Evolutionary conservation across 345 rosid species (phyloP).

Genomic region (Erysimum cheiranthoides): DNA sequence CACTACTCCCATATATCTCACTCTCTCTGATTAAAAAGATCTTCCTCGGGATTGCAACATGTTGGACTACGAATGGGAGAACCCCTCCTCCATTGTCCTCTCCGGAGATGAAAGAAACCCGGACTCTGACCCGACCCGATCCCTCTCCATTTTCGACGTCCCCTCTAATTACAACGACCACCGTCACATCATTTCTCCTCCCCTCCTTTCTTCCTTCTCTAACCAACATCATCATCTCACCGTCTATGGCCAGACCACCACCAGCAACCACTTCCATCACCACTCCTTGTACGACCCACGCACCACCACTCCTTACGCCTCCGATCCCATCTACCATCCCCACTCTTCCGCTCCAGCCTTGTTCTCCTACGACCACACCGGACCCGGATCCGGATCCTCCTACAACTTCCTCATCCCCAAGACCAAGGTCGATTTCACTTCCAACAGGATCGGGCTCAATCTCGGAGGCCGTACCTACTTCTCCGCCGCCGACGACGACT

Average conservation of each 20-base stretch:
- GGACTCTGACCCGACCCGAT: slow-evolving; percentile 60
- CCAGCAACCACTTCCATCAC: slow-evolving; percentile 35
- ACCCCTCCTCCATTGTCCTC: slow-evolving; percentile 58
- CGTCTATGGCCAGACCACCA: slow-evolving; percentile 36
- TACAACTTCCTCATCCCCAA: slow-evolving; percentile 64
- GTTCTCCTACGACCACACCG: slow-evolving; percentile 53
- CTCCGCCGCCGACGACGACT: slow-evolving; percentile 88
- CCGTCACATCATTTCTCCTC: slow-evolving; percentile 42
- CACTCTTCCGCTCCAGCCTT: slow-evolving; percentile 42
- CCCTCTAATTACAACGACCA: slow-evolving; percentile 35
- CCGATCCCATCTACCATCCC: slow-evolving; percentile 48
- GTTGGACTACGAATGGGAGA: slow-evolving; percentile 94
- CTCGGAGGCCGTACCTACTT: slow-evolving; percentile 93
- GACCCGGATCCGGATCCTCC: slow-evolving; percentile 13
- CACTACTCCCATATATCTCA: not conserved
- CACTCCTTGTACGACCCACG: slow-evolving; percentile 60
- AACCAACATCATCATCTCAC: slow-evolving; percentile 30
- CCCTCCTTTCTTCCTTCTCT: slow-evolving; percentile 41
- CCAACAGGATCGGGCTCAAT: slow-evolving; percentile 78
- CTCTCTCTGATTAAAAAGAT: not conserved
- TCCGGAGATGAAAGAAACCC: slow-evolving; percentile 43
- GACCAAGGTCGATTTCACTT: slow-evolving; percentile 64
- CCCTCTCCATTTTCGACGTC: slow-evolving; percentile 50
- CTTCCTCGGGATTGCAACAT: slow-evolving; percentile 55
- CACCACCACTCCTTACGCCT: slow-evolving; percentile 43